Conservation (phyloP, 345 rosid genomes). For the Pugionium cornutum region DNA sequence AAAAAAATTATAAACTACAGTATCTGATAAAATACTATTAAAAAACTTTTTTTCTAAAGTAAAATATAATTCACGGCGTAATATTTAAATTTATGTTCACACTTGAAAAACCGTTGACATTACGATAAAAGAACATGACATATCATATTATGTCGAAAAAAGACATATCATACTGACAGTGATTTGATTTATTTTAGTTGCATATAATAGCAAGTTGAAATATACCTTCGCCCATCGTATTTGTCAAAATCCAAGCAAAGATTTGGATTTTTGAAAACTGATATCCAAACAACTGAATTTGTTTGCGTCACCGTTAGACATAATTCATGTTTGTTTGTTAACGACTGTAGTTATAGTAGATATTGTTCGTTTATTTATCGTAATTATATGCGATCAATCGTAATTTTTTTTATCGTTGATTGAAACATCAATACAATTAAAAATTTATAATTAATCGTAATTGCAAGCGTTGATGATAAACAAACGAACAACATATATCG, state of each 20-base stretch:
- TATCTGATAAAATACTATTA: not conserved
- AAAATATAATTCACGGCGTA: not conserved
- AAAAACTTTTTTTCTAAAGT: not conserved
- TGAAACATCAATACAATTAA: no score
- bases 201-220: constrained; percentile 26
- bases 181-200: not conserved
- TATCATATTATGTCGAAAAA: no score
- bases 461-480: no score
- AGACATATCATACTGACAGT: no score
- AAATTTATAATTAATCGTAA: no score
- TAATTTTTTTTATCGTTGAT: no score
- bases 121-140: constrained; percentile 19
- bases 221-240: constrained; percentile 26
- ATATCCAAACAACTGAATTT: not conserved
- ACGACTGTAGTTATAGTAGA: no score
- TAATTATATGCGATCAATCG: no score
- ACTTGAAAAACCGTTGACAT: constrained; percentile 33
- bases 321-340: no score
- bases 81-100: constrained; percentile 8
- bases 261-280: constrained; percentile 16
- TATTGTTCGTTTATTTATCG: no score
- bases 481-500: no score
- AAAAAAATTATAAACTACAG: constrained; percentile 17
- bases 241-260: constrained; percentile 19
- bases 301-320: not conserved